Evolutionary conservation across 805 yeast species (phyloP).

Genomic region (Yarrowia sp.): DNA sequence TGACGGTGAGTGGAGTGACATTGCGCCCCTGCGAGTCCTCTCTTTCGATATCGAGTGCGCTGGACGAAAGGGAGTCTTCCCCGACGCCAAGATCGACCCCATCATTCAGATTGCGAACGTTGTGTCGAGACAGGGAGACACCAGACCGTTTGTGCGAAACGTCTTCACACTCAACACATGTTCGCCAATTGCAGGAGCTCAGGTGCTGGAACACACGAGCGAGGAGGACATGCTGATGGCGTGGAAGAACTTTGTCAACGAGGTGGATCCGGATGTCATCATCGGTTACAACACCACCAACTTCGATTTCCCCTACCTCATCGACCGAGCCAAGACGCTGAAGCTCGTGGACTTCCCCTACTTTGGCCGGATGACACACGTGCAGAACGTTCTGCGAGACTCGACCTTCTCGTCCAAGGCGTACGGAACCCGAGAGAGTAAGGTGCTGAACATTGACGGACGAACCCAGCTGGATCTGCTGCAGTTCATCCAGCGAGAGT

Average conservation of each 20-base stretch:
- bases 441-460: constrained; percentile 89
- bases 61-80: constrained; percentile 94
- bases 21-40: constrained; percentile 89
- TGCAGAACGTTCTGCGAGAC: constrained; percentile 76
- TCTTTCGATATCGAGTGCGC: constrained; percentile 99
- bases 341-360: constrained; percentile 69
- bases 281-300: constrained; percentile 95
- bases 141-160: constrained; percentile 83
- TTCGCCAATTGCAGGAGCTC: constrained; percentile 90
- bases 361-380: constrained; percentile 71
- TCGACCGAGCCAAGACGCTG: constrained; percentile 81
- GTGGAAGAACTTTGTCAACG: constrained; percentile 84
- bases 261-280: constrained; percentile 91
- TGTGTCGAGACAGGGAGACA: constrained; percentile 76
- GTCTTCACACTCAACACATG: constrained; percentile 93
- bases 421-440: constrained; percentile 92
- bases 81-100: constrained; percentile 90
- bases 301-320: constrained; percentile 89
- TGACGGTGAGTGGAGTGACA: constrained; percentile 89
- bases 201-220: constrained; percentile 68
- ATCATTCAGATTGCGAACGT: constrained; percentile 98
- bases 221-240: constrained; percentile 79
- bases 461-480: constrained; percentile 90
- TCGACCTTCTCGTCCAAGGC: constrained; percentile 90
- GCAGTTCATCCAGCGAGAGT: constrained; percentile 91